A percentile compares a stretch with the other conserved stretches of the same genome.
Evolutionary conservation across 75 land plant species (phyloP).

Genomic region (Ceratopteris richardii): DNA sequence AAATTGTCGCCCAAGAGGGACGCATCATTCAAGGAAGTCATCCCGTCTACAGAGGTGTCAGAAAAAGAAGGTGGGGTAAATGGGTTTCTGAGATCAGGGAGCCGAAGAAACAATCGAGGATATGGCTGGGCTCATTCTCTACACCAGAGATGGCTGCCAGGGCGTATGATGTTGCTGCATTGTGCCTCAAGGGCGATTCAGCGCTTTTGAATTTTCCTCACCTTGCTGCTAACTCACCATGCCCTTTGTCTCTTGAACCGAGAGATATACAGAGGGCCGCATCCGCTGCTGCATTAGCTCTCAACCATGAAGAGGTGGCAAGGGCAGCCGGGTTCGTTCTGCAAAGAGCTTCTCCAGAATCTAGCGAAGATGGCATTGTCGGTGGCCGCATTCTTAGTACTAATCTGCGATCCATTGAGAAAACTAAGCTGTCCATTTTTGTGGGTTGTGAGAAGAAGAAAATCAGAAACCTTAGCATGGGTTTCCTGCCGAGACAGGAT

Average conservation of each 20-base stretch:
- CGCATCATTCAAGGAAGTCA: too few species aligned
- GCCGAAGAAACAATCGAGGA: conserved; percentile 18
- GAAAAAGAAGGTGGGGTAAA: conserved; percentile 27
- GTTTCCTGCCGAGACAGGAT: too few species aligned
- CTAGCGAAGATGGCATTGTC: too few species aligned
- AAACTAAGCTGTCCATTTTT: too few species aligned
- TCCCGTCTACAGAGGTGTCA: conserved; percentile 12
- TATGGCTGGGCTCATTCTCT: conserved; percentile 21
- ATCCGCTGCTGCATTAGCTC: not conserved
- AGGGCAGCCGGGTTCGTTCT: too few species aligned
- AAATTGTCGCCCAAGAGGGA: too few species aligned
- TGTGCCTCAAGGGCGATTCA: conserved; percentile 7
- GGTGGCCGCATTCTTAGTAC: too few species aligned
- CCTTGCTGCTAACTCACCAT: not conserved
- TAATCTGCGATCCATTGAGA: too few species aligned
- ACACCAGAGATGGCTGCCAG: conserved; percentile 17
- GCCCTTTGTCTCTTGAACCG: conserved; percentile 1
- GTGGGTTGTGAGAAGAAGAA: too few species aligned
- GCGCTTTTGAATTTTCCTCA: conserved; percentile 19
- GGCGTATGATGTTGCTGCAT: conserved; percentile 18
- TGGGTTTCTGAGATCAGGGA: conserved; percentile 29
- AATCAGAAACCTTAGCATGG: too few species aligned
- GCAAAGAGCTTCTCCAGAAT: too few species aligned
- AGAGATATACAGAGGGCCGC: conserved; percentile 1
- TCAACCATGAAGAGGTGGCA: too few species aligned